Evolutionary conservation across 495 filamentous ascomycete species (phyloP), one percentile per base, ranked within the genome.

Genomic region (Talaromyces borbonicus): DNA sequence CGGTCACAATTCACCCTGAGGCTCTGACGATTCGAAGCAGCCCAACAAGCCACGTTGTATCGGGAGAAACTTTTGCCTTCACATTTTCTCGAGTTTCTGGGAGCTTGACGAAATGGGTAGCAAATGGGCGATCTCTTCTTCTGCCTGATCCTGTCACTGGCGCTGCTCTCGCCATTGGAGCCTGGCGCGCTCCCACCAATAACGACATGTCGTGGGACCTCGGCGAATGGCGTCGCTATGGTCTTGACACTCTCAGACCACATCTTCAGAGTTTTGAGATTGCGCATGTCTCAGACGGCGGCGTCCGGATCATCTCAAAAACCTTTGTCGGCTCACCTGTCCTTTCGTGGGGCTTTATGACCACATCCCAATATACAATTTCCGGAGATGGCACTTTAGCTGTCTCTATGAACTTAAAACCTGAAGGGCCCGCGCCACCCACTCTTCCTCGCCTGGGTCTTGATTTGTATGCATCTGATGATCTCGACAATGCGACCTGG

Each of bases 391-490:
- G 75, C 4, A 43, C 59, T 14, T 50, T 80, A 11, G 44, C 40
- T 18, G 61, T 81, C 23, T 27, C 22, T 4, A 11, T 43, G 12
- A 54, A 52, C 11, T 61, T 71, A 3, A 61, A 60, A 1, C 63
- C 78, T 0, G 64, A 63, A 14, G 63, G 67, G 3, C 58, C 63
- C n/a, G 50, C 67, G 6, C 81, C 81, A 0, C 49, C 59, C 2
- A 72, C 71, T 8, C 55, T 84, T 1, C 76, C 80, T 3, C 73
- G 80, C 18, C 60, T 77, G 11, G 80, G 80, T 1, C 52, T 81
- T 1, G 72, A 70, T 1, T 63, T 78, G 22, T 59, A 60, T 1
- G 47, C 82, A 27, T 33, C 63, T 47, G 25, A 49, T 9, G 45
- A 54, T 0, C 54, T 74, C 4, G 62, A 66, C 15, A 52, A 56